Evolutionary conservation across 1,139 yeast genomes (phyloP), one percentile per base, ranked within the genome.

Genomic region (Blastobotrys proliferans): DNA sequence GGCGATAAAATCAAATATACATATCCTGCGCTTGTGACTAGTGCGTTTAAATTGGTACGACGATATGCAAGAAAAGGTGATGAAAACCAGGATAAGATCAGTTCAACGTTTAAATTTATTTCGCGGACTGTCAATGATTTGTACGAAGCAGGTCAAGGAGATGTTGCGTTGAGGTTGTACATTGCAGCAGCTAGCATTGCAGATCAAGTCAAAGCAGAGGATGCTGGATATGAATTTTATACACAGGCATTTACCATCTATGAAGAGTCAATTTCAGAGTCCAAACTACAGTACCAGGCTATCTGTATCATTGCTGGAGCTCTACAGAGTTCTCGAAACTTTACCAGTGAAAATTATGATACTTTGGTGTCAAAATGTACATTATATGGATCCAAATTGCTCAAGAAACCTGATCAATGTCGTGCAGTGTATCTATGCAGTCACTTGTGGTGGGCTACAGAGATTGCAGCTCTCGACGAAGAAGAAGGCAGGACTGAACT

Each of bases 321-420:
- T 47, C 66, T 86, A 44, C 78, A 78, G 51, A 69, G 70, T 34
- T 70, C 81, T 45, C 71, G 85, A 46, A 74, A 76, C 60, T 72
- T 84, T 63, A 67, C 52, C 18, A 34, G 43, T 4, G 88, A 81
- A 34, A 83, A 78, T 56, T 90, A 85, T 62, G 94, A 87, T 54
- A 76, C 79, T 6, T 69, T 92, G 52, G 87, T 88, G 38, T 84
- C 94, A 18, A 83, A 90, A 59, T 74, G 92, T 45, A 87, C 97
- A 1, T 67, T 90, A 38, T 86, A 88, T 58, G 95, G 95, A 1
- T 85, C 95, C 8, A 86, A 86, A 60, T 71, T 92, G 45, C 73
- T 92, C 58, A 87, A 86, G 61, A 92, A 90, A 61, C 92, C 92
- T 26, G 97, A 90, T 57, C 98, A 90, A 63, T 90, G 97, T 60